A percentile compares a stretch with the other conserved stretches of the same genome.
Conservation (phyloP, 148 eudicot genomes). For the Cornus kousa region DNA sequence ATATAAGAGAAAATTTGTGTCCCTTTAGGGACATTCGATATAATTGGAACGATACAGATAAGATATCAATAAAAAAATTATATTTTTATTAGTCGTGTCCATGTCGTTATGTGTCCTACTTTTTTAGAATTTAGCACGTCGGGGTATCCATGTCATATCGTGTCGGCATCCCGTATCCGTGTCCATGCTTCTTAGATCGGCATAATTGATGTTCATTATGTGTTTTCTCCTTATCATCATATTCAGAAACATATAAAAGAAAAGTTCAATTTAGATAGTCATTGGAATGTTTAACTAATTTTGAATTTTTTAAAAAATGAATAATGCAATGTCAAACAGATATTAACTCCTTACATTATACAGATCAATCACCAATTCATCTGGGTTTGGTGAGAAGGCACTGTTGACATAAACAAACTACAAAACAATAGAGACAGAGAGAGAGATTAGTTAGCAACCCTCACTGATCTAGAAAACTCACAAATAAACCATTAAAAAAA, state of each 20-base stretch:
- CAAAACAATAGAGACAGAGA: not conserved
- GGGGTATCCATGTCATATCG: too few species aligned
- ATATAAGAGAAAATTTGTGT: too few species aligned
- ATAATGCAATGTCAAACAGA: not conserved
- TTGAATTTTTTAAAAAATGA: not conserved
- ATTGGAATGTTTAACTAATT: not conserved
- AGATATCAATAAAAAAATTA: too few species aligned
- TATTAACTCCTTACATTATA: conserved; percentile 60
- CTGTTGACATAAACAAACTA: conserved; percentile 95
- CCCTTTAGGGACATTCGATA: too few species aligned
- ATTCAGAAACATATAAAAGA: not conserved
- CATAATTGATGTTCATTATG: not conserved
- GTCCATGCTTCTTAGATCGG: too few species aligned
- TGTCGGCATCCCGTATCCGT: too few species aligned
- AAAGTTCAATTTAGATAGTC: not conserved
- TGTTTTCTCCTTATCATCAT: not conserved
- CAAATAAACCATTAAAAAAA: conserved; percentile 11
- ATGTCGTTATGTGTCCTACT: too few species aligned
- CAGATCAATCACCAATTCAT: conserved; percentile 74
- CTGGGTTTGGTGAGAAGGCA: conserved; percentile 94
- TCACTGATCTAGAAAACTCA: not conserved
- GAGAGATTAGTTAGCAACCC: not conserved
- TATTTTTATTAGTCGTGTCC: too few species aligned
- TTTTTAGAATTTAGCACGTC: too few species aligned
- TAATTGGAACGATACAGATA: too few species aligned